phyloP scores from a whole-genome alignment of 2,329 filamentous ascomycete genomes.

The Exophiala xenobiotica region DNA sequence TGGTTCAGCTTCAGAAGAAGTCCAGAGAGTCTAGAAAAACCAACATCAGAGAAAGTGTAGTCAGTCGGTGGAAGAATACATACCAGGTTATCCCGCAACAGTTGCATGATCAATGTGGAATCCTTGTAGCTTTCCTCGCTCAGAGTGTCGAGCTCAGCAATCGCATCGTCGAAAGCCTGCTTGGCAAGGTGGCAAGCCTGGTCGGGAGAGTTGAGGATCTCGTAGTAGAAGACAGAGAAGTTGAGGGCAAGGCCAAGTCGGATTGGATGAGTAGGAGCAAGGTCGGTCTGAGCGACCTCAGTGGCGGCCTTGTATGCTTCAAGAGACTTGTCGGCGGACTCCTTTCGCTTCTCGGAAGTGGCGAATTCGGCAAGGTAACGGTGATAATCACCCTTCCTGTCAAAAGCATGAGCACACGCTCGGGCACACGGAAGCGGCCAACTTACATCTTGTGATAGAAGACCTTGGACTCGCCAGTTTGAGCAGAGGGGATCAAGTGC shows the following conservation, averaged over 20 bases:
- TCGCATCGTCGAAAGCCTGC: conserved; percentile 98
- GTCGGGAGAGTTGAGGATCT: conserved; percentile 97
- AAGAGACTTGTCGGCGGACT: conserved; percentile 79
- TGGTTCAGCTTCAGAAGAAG: conserved; percentile 94
- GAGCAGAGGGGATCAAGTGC: conserved; percentile 89
- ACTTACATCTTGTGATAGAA: conserved; percentile 99
- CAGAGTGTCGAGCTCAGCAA: conserved; percentile 93
- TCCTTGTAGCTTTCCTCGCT: conserved; percentile 99
- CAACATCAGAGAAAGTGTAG: too few relatives aligned
- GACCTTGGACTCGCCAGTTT: conserved; percentile 97
- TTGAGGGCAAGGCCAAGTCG: conserved; percentile 95
- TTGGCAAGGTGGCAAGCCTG: conserved; percentile 97
- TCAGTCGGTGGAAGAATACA: conserved; percentile 34
- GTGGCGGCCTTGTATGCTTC: conserved; percentile 99
- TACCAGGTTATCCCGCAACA: conserved; percentile 94
- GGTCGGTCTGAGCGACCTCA: conserved; percentile 95
- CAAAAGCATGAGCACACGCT: too few relatives aligned
- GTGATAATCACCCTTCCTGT: conserved; percentile 96
- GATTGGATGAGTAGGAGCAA: conserved; percentile 96
- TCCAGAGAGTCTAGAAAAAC: conserved; percentile 83
- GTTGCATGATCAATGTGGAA: conserved; percentile 97
- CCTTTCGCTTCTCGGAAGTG: conserved; percentile 87
- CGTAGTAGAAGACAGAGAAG: conserved; percentile 99
- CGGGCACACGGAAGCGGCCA: too few relatives aligned
- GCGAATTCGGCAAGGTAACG: conserved; percentile 93